Base-by-base conservation (phyloP, 2,329 filamentous ascomycete species). In the Epichloe uncinata region DNA sequence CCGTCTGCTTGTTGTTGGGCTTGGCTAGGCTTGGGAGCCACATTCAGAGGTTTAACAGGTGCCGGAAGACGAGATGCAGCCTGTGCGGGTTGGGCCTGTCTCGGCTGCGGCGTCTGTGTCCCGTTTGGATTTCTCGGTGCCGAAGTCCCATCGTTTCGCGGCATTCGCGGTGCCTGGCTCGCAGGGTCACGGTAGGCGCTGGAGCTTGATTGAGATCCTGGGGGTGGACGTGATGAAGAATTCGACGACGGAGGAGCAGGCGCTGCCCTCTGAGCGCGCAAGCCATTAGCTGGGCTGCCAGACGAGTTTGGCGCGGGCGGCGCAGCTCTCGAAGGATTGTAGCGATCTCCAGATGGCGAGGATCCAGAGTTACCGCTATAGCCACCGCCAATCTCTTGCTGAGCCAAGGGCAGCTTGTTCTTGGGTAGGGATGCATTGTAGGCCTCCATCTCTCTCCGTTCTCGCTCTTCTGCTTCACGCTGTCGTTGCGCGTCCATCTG, bases 341-440 rank as follows among this genome's bases (percentile, higher is more conserved):
- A 97, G 54, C 88, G 80, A 58, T 82, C 79, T n/a, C 73, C 66
- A 34, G 70, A 63, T 13, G 75, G 63, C 18, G 72, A 58, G 13
- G 54, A 50, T 26, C 57, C 53, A 42, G 52, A 53, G 26, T 73
- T 73, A 42, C 73, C 69, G 53, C 75, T 75, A 54, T 80, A 85
- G 34, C 83, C 82, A 51, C 87, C 87, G 57, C 87, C 87, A 57
- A 97, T 71, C 66, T 97, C 93, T 67, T 96, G 90, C 65, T 97
- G 87, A 34, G 90, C 89, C 56, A 93, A 61, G 2, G 87, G 87
- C 11, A 82, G 70, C 63, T 87, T 87, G 55, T 77, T 82, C 72
- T 95, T 85, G 34, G 89, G 91, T 52, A 96, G 70, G 22, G 87
- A 88, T 36, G 87, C 85, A 65, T 97, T 95, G 67, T 95, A 96